These are phyloP conservation scores for Theobroma grandiflorum DNA, from an alignment of 441 rosid species.

Conservation along the genomic window DNA sequence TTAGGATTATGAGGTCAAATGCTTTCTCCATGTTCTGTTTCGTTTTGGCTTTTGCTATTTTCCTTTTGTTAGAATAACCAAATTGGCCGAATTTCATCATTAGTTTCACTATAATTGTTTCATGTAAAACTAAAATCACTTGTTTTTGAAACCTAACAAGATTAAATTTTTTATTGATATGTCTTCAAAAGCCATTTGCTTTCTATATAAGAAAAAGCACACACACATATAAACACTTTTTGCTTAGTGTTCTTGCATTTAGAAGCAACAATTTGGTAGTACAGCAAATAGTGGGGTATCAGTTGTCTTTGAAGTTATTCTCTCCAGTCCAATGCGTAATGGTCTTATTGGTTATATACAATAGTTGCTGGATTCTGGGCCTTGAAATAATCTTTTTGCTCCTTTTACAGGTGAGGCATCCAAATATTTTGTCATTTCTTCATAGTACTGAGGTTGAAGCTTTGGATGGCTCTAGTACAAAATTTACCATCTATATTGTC, in stretches of 20 bases:
- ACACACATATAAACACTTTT: no score
- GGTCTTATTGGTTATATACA: no score
- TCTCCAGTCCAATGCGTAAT: no score
- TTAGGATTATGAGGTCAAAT: neutral
- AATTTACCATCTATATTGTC: slow-evolving; percentile 87
- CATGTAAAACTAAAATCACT: neutral
- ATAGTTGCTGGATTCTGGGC: neutral
- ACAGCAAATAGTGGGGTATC: neutral
- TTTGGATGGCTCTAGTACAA: slow-evolving; percentile 71
- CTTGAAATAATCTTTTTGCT: neutral
- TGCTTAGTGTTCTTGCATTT: neutral
- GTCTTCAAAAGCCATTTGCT: neutral
- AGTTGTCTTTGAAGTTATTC: neutral
- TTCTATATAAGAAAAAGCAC: neutral
- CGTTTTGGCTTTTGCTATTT: neutral
- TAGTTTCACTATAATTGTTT: slow-evolving; percentile 6
- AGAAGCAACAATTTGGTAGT: neutral
- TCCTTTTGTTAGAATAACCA: neutral
- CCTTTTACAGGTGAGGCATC: slow-evolving; percentile 91
- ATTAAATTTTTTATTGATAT: neutral
- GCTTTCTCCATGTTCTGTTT: neutral
- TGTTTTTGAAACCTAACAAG: neutral
- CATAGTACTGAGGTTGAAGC: slow-evolving; percentile 93
- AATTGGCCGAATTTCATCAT: neutral
- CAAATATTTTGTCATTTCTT: slow-evolving; percentile 91